Conservation (phyloP, 1,139 yeast species). For the Nakaseomyces nivariensis region DNA sequence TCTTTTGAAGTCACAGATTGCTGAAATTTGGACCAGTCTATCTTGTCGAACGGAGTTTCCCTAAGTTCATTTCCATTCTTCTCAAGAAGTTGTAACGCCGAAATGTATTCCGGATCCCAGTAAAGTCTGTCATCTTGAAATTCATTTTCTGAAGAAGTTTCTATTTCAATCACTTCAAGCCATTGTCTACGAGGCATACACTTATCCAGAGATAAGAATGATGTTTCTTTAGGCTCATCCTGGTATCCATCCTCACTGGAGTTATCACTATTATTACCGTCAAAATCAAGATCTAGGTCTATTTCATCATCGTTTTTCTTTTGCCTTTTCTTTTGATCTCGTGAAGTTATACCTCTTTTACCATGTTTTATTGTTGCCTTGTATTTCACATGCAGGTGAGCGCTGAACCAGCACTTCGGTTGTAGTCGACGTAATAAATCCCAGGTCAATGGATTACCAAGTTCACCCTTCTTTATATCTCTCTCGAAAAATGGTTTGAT, state of each 20-base stretch:
- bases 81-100: conserved; percentile 32
- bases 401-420: conserved; percentile 78
- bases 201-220: conserved; percentile 77
- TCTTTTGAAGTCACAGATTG: conserved; percentile 4
- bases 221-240: conserved; percentile 30
- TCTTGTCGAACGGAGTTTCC: conserved; percentile 1
- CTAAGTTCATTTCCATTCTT: conserved; percentile 4
- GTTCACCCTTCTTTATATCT: conserved; percentile 48
- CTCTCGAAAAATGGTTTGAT: conserved; percentile 56
- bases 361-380: conserved; percentile 43
- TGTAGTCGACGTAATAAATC: conserved; percentile 41
- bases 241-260: conserved; percentile 7
- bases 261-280: conserved; percentile 5
- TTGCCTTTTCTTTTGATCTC: conserved; percentile 10
- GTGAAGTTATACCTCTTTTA: conserved; percentile 7
- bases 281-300: conserved; percentile 30
- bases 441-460: conserved; percentile 74
- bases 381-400: conserved; percentile 76
- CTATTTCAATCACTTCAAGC: conserved; percentile 38
- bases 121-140: conserved; percentile 13
- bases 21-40: conserved; percentile 6
- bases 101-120: conserved; percentile 40
- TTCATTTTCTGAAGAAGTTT: conserved; percentile 25
- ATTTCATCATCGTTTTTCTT: conserved; percentile 33
- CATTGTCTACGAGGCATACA: conserved; percentile 56